Evolutionary conservation across 257 asterid genomes (phyloP).

Genomic region (Pogostemon cablin): DNA sequence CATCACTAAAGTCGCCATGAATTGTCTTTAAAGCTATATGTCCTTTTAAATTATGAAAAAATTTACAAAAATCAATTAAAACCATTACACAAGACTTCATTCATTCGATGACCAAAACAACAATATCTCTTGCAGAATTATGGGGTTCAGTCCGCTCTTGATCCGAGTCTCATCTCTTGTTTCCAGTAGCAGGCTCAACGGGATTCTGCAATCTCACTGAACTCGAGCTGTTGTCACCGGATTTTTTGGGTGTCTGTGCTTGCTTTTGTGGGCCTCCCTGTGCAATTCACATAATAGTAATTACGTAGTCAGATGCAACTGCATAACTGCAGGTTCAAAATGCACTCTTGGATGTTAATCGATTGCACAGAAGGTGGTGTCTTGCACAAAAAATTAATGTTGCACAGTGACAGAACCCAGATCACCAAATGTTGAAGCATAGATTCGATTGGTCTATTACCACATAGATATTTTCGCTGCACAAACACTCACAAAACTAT

Average conservation of each 20-base stretch:
- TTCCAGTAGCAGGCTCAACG: slow-evolving; percentile 47
- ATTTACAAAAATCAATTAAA: slow-evolving; percentile 2
- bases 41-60: slow-evolving; percentile 22
- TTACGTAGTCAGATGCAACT: neutral
- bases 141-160: neutral
- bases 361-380: too few relatives aligned
- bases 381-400: too few relatives aligned
- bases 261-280: slow-evolving; percentile 71
- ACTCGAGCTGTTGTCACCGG: slow-evolving; percentile 44
- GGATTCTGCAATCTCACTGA: slow-evolving; percentile 29
- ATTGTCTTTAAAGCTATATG: too few relatives aligned
- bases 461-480: too few relatives aligned
- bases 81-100: slow-evolving; percentile 3
- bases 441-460: too few relatives aligned
- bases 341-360: too few relatives aligned
- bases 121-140: slow-evolving; percentile 12
- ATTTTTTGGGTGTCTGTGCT: slow-evolving; percentile 49
- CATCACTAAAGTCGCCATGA: neutral
- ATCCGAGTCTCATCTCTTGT: slow-evolving; percentile 33
- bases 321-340: neutral
- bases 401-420: too few relatives aligned
- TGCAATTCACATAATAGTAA: neutral
- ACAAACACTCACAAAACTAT: too few relatives aligned
- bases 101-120: slow-evolving; percentile 23
- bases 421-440: too few relatives aligned